A percentile compares a stretch with the other conserved stretches of the same genome.
phyloP scores from a whole-genome alignment of 306 rosid genomes.

The Glycine latifolia region DNA sequence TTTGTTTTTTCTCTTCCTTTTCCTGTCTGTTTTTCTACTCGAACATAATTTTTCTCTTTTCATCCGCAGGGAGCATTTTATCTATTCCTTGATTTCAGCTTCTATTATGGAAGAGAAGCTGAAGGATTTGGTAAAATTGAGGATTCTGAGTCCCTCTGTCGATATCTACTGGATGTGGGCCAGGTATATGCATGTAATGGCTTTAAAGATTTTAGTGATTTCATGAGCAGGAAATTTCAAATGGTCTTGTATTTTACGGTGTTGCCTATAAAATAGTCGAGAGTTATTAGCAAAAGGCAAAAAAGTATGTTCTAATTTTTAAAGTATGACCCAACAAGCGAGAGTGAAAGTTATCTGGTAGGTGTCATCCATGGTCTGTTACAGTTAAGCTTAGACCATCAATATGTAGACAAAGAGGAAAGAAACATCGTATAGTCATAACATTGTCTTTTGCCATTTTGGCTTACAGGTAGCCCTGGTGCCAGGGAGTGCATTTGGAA shows the following conservation, averaged over 20 bases:
- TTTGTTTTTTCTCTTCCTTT: slow-evolving; percentile 13
- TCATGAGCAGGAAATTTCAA: not conserved
- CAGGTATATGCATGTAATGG: slow-evolving; percentile 64
- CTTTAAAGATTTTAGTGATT: not conserved
- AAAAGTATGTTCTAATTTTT: slow-evolving; percentile 3
- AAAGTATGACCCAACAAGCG: not conserved
- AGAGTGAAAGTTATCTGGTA: not conserved
- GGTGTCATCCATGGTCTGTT: not conserved
- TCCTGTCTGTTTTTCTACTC: not conserved
- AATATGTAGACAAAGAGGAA: not conserved
- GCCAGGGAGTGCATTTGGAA: slow-evolving; percentile 94
- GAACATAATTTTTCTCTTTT: not conserved
- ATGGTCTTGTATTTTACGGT: not conserved
- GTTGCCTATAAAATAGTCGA: not conserved
- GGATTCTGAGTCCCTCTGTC: slow-evolving; percentile 84
- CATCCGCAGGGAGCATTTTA: slow-evolving; percentile 92
- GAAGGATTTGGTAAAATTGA: slow-evolving; percentile 88
- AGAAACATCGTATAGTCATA: slow-evolving; percentile 14
- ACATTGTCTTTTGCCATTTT: slow-evolving; percentile 24
- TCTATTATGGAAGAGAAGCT: slow-evolving; percentile 79
- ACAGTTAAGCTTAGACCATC: not conserved
- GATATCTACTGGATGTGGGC: slow-evolving; percentile 80
- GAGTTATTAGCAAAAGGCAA: slow-evolving; percentile 12
- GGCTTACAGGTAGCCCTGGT: slow-evolving; percentile 87
- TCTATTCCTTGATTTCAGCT: slow-evolving; percentile 87